phyloP scores from a whole-genome alignment of 768 basidiomycete genomes.

The Calvatia gigantea region DNA sequence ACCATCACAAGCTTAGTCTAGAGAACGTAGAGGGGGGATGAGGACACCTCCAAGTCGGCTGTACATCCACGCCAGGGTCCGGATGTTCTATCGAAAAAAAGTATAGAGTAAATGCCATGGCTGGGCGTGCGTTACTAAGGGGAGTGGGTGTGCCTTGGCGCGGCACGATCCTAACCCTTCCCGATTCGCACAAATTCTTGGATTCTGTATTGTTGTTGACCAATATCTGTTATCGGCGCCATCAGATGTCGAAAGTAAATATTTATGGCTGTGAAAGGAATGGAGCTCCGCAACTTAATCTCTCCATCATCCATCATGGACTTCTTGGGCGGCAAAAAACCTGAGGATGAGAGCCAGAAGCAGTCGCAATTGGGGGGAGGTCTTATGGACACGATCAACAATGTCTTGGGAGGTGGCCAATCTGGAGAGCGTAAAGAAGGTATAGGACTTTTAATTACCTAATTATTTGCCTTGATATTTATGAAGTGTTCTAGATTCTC shows the following conservation, averaged over 20 bases:
- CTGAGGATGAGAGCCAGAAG: constrained; percentile 2
- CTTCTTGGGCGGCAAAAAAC: constrained; percentile 16
- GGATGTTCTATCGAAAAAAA: no score
- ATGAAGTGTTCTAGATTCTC: constrained; percentile 19
- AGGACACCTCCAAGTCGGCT: no score
- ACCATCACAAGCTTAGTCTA: no score
- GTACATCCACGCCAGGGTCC: no score
- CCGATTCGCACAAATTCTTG: no score
- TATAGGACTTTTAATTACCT: constrained; percentile 12
- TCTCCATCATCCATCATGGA: constrained; percentile 14
- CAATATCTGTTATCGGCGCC: no score
- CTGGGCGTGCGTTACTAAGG: no score
- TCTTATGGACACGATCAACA: constrained; percentile 28
- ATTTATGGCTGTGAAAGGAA: not conserved
- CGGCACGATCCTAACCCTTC: no score
- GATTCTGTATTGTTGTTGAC: no score
- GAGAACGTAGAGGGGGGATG: no score
- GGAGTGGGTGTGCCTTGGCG: no score
- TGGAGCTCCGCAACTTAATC: not conserved
- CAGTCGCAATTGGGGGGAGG: constrained; percentile 18
- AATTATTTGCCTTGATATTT: not conserved
- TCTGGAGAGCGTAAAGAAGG: constrained; percentile 34
- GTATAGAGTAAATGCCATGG: no score
- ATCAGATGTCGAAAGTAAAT: not conserved
- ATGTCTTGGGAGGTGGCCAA: constrained; percentile 27